phyloP scores from a whole-genome alignment of 129 eudicot genomes.

The Flaveria linearis region DNA sequence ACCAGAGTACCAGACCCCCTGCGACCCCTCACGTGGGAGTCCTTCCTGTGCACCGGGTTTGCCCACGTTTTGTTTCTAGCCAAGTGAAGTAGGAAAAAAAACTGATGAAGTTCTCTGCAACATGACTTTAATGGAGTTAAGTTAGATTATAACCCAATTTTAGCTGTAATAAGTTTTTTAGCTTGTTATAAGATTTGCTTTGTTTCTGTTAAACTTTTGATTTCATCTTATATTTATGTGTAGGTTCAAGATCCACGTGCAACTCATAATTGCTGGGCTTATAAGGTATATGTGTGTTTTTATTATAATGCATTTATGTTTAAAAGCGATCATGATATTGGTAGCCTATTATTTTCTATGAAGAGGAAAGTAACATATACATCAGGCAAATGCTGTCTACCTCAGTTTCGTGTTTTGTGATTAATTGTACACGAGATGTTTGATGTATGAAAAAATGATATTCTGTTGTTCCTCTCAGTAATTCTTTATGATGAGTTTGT shows the following conservation, averaged over 20 bases:
- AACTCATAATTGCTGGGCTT: conserved; percentile 96
- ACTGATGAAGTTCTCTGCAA: background rate
- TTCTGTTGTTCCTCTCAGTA: background rate
- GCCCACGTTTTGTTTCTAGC: background rate
- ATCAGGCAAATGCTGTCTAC: background rate
- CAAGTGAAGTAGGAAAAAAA: conserved; percentile 2
- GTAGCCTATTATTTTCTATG: background rate
- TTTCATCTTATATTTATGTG: conserved; percentile 25
- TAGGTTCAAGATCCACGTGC: conserved; percentile 84
- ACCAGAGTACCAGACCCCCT: no score
- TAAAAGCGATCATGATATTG: conserved; percentile 1
- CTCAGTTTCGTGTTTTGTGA: background rate
- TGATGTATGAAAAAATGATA: background rate
- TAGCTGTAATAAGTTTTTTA: background rate
- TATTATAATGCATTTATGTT: conserved; percentile 13
- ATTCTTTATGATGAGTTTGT: background rate
- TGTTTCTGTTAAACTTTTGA: conserved; percentile 20
- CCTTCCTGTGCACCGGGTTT: no score
- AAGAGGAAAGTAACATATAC: conserved; percentile 8
- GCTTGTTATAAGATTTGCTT: conserved; percentile 16
- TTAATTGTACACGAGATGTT: conserved; percentile 5
- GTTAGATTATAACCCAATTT: background rate
- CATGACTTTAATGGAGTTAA: conserved; percentile 5
- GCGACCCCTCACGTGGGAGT: no score
- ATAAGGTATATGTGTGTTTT: conserved; percentile 54